Percentiles rank a stretch among this genome's conserved stretches.
These are phyloP conservation scores for Phaseolus coccineus DNA, from an alignment of 331 rosid genomes.

Conservation along the genomic window DNA sequence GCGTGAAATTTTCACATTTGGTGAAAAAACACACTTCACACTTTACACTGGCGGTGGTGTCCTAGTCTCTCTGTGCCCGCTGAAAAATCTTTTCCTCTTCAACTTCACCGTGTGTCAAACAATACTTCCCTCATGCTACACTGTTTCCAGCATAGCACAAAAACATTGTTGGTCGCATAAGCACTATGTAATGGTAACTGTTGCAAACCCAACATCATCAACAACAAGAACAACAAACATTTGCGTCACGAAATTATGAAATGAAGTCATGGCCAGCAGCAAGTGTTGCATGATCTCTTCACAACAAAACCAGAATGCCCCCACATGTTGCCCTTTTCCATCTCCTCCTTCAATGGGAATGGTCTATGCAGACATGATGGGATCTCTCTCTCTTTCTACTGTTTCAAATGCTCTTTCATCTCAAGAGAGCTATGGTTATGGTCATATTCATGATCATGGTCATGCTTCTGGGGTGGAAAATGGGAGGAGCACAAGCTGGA, in stretches of 20 bases:
- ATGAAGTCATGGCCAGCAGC: constrained; percentile 53
- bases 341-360: constrained; percentile 54
- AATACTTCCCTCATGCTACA: constrained; percentile 42
- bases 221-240: not conserved
- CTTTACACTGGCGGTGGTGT: not conserved
- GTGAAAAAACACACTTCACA: not conserved
- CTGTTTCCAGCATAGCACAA: constrained; percentile 8
- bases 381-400: constrained; percentile 66
- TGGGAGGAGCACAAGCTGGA: constrained; percentile 51
- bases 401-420: constrained; percentile 59
- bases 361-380: constrained; percentile 62
- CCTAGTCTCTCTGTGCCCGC: constrained; percentile 22
- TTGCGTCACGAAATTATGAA: constrained; percentile 29
- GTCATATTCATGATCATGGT: not conserved
- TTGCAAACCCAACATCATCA: not conserved
- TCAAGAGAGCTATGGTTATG: constrained; percentile 44
- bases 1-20: not conserved
- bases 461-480: constrained; percentile 42
- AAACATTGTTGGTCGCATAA: constrained; percentile 2
- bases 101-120: constrained; percentile 37
- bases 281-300: constrained; percentile 44
- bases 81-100: constrained; percentile 29
- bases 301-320: constrained; percentile 46
- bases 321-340: constrained; percentile 34
- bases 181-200: not conserved